phyloP scores from a whole-genome alignment of 495 filamentous ascomycete species.

The Talaromyces borbonicus region DNA sequence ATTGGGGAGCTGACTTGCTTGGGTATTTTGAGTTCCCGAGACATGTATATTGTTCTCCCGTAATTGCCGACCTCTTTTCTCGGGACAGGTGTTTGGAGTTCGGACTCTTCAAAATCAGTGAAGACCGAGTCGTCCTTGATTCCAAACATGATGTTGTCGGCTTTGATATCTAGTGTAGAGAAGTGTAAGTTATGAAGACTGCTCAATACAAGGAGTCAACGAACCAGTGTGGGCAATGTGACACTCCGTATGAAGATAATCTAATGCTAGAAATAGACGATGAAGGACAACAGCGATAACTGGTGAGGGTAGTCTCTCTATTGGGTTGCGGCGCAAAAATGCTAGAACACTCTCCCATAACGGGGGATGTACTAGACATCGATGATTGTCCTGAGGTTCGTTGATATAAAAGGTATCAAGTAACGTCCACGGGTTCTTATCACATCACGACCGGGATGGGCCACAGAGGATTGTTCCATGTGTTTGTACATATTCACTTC shows the following conservation, averaged over 20 bases:
- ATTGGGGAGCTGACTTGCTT: slow-evolving; percentile 18
- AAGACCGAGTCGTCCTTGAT: slow-evolving; percentile 27
- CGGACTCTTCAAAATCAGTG: slow-evolving; percentile 16
- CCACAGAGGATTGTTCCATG: slow-evolving; percentile 14
- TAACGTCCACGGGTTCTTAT: slow-evolving; percentile 18
- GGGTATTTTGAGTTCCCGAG: slow-evolving; percentile 11
- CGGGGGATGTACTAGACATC: slow-evolving; percentile 22
- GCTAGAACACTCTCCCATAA: slow-evolving; percentile 23
- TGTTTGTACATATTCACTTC: slow-evolving; percentile 18
- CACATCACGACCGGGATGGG: slow-evolving; percentile 18
- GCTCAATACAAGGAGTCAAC: background rate
- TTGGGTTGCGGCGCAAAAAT: slow-evolving; percentile 17
- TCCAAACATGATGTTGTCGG: slow-evolving; percentile 31
- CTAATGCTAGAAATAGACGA: slow-evolving; percentile 25
- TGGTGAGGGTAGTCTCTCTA: slow-evolving; percentile 13
- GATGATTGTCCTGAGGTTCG: slow-evolving; percentile 17
- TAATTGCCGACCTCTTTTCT: slow-evolving; percentile 19
- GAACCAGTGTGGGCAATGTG: slow-evolving; percentile 30
- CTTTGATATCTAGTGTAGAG: slow-evolving; percentile 28
- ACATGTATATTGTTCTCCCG: slow-evolving; percentile 23
- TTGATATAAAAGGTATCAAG: slow-evolving; percentile 23
- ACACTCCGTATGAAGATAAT: slow-evolving; percentile 30
- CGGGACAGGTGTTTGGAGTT: slow-evolving; percentile 21
- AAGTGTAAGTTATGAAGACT: background rate
- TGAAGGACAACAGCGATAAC: slow-evolving; percentile 21